Evolutionary conservation across 768 basidiomycete genomes (phyloP).

Genomic region (Cytidiella melzeri): DNA sequence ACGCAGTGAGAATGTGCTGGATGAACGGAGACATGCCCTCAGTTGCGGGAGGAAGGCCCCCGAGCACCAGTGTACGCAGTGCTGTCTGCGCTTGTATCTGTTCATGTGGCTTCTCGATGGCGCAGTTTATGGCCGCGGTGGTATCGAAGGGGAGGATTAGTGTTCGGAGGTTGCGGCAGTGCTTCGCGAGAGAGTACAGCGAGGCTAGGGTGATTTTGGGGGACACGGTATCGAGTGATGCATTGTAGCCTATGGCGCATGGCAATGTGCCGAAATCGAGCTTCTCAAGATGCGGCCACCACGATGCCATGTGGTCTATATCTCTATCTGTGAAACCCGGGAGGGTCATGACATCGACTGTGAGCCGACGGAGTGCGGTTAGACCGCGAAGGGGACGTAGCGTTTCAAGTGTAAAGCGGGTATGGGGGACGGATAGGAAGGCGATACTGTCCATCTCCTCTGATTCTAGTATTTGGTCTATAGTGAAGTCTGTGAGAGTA

Average conservation of each 20-base stretch:
- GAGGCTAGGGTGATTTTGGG: conserved; percentile 15
- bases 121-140: neutral
- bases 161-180: conserved; percentile 17
- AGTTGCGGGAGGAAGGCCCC: neutral
- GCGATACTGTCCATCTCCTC: conserved; percentile 3
- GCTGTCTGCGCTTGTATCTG: conserved; percentile 1
- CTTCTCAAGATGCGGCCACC: conserved; percentile 25
- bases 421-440: neutral
- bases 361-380: conserved; percentile 20
- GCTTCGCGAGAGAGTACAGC: conserved; percentile 17
- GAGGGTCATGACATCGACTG: conserved; percentile 19
- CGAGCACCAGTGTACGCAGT: conserved; percentile 4
- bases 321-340: conserved; percentile 23
- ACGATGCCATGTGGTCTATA: conserved; percentile 19
- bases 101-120: neutral
- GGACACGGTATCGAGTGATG: conserved; percentile 8
- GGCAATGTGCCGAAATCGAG: conserved; percentile 20
- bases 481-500: conserved; percentile 16
- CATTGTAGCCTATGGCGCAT: too few species aligned
- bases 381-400: conserved; percentile 23
- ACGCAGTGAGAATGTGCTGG: conserved; percentile 3
- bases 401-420: conserved; percentile 18
- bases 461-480: conserved; percentile 16
- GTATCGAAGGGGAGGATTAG: conserved; percentile 20
- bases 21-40: conserved; percentile 8